A percentile compares a stretch with the other conserved stretches of the same genome.
phyloP scores from a whole-genome alignment of 345 rosid species.

The Reutealis trisperma region DNA sequence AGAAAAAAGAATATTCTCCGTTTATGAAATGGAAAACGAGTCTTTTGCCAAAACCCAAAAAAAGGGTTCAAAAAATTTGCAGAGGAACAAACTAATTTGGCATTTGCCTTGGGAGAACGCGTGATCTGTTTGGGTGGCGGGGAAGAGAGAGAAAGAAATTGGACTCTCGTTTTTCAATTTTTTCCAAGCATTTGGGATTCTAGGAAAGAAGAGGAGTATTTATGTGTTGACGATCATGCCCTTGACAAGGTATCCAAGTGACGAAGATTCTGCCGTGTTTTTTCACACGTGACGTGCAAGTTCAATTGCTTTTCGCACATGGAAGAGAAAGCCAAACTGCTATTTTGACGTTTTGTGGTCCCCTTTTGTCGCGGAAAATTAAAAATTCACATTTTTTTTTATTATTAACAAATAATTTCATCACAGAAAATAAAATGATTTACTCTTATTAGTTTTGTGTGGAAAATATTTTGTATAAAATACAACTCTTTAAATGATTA shows the following conservation, averaged over 20 bases:
- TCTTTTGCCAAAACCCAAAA: not conserved
- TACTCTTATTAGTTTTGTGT: too few species aligned
- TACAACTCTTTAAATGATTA: too few species aligned
- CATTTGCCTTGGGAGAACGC: not conserved
- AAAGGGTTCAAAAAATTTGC: not conserved
- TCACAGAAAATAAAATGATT: too few species aligned
- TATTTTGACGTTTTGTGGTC: too few species aligned
- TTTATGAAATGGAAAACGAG: conserved; percentile 2
- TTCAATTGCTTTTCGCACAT: too few species aligned
- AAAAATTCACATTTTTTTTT: too few species aligned
- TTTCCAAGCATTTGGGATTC: not conserved
- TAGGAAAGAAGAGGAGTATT: not conserved
- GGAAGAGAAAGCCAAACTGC: too few species aligned
- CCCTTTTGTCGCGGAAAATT: too few species aligned
- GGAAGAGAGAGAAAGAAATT: not conserved
- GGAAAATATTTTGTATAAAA: too few species aligned
- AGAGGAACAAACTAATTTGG: not conserved
- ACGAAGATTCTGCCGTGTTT: not conserved
- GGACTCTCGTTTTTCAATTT: not conserved
- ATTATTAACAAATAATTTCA: too few species aligned
- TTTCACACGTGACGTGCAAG: not conserved
- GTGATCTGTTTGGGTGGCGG: not conserved
- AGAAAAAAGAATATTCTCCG: conserved; percentile 13
- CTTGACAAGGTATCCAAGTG: not conserved
- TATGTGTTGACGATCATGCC: not conserved